Evolutionary conservation across 768 basidiomycete genomes (phyloP).

Genomic region (Gloeopeniophorella convolvens): DNA sequence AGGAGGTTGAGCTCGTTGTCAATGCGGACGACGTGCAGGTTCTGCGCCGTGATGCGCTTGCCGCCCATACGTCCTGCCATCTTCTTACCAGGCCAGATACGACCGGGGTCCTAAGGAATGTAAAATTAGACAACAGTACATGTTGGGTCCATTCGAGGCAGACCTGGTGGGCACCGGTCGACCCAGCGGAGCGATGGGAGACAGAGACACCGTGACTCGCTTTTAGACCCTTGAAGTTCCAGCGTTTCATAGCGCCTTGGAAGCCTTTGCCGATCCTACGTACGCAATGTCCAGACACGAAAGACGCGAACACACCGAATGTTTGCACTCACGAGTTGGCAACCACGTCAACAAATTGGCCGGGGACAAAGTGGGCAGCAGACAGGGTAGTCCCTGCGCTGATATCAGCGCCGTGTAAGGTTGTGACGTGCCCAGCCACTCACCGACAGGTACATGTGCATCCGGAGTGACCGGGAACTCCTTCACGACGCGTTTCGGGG

Average conservation of each 20-base stretch:
- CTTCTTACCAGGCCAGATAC: constrained; percentile 96
- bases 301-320: not conserved
- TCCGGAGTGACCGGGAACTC: constrained; percentile 88
- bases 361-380: constrained; percentile 93
- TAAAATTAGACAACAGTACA: constrained; percentile 9
- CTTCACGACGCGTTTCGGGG: constrained; percentile 76
- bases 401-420: not conserved
- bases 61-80: constrained; percentile 95
- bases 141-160: constrained; percentile 19
- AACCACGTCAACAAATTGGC: constrained; percentile 89
- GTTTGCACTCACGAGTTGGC: constrained; percentile 73
- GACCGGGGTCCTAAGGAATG: constrained; percentile 76
- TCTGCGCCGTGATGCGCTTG: constrained; percentile 75
- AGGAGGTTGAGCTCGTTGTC: constrained; percentile 83
- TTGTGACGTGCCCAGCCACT: constrained; percentile 27
- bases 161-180: constrained; percentile 94
- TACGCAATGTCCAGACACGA: not conserved
- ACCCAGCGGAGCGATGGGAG: constrained; percentile 88
- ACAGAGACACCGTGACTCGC: constrained; percentile 96
- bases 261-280: constrained; percentile 93
- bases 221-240: constrained; percentile 85
- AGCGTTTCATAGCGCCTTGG: constrained; percentile 94
- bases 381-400: constrained; percentile 76
- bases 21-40: constrained; percentile 82
- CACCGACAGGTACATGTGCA: constrained; percentile 85